Evolutionary conservation across 768 basidiomycete genomes (phyloP).

Genomic region (Chalciporus sphaerocephalus): DNA sequence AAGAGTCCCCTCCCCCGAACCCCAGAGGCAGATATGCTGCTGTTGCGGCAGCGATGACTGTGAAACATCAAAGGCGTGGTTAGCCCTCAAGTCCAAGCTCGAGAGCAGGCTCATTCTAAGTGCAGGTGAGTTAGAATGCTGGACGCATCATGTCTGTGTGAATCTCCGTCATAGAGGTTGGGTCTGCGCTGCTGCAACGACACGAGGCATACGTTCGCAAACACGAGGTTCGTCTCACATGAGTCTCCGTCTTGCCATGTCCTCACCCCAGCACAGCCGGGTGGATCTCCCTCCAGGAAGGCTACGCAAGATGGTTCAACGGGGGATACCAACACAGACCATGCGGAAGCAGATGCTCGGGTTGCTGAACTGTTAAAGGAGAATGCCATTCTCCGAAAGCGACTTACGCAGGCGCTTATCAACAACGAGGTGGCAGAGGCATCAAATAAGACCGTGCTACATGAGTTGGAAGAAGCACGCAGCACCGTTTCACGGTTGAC

Average conservation of each 20-base stretch:
- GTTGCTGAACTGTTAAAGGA: slow-evolving; percentile 45
- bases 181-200: slow-evolving; percentile 79
- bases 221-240: slow-evolving; percentile 49
- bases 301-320: slow-evolving; percentile 10
- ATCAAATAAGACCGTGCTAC: slow-evolving; percentile 67
- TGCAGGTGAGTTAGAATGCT: slow-evolving; percentile 58
- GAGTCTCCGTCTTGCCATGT: slow-evolving; percentile 4
- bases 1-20: slow-evolving; percentile 70
- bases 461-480: slow-evolving; percentile 73
- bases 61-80: slow-evolving; percentile 60
- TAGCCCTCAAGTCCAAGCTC: slow-evolving; percentile 59
- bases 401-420: slow-evolving; percentile 71
- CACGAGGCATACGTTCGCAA: slow-evolving; percentile 83
- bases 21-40: slow-evolving; percentile 47
- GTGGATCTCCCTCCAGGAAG: slow-evolving; percentile 12
- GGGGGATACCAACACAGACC: slow-evolving; percentile 10
- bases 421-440: slow-evolving; percentile 80
- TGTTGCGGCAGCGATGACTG: slow-evolving; percentile 67
- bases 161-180: slow-evolving; percentile 58
- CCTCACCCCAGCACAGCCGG: slow-evolving; percentile 18
- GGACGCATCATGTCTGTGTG: slow-evolving; percentile 1
- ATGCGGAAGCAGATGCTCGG: slow-evolving; percentile 30
- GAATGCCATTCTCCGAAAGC: slow-evolving; percentile 60
- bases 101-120: slow-evolving; percentile 78
- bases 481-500: slow-evolving; percentile 62